phyloP scores from a whole-genome alignment of 306 rosid genomes.

The Delonix regia region DNA sequence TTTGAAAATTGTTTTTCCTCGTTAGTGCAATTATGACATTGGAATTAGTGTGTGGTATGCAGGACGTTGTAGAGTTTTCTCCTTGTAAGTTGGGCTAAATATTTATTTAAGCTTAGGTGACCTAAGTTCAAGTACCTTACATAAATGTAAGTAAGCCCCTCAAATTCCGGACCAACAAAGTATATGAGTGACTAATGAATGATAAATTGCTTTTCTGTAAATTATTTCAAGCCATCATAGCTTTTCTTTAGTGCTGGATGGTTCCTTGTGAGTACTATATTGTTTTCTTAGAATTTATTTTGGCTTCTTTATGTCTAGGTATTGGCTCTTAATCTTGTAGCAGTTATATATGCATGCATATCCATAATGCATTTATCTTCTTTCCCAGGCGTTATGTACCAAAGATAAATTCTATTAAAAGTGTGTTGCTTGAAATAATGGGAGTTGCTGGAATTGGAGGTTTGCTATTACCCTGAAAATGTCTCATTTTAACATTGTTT shows the following conservation, averaged over 20 bases:
- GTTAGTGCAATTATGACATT: background rate
- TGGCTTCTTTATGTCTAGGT: background rate
- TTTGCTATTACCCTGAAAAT: background rate
- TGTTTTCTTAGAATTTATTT: background rate
- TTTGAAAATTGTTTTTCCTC: background rate
- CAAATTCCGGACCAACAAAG: background rate
- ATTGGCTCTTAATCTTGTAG: background rate
- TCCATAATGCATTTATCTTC: background rate
- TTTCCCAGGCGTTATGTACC: background rate
- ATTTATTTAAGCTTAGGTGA: background rate
- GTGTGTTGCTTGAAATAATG: constrained; percentile 17
- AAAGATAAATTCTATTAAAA: background rate
- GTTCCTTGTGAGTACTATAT: background rate
- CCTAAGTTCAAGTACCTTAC: background rate
- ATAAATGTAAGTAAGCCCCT: background rate
- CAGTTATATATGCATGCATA: background rate
- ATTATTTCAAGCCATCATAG: background rate
- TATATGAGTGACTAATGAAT: background rate
- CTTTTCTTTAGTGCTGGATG: background rate
- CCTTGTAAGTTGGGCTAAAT: background rate
- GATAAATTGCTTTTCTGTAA: background rate
- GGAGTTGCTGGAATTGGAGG: background rate
- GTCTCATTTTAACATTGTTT: constrained; percentile 26
- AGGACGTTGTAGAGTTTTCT: background rate
- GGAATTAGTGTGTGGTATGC: background rate